Evolutionary conservation across 768 basidiomycete species (phyloP).

Genomic region (Cubamyces sp.): DNA sequence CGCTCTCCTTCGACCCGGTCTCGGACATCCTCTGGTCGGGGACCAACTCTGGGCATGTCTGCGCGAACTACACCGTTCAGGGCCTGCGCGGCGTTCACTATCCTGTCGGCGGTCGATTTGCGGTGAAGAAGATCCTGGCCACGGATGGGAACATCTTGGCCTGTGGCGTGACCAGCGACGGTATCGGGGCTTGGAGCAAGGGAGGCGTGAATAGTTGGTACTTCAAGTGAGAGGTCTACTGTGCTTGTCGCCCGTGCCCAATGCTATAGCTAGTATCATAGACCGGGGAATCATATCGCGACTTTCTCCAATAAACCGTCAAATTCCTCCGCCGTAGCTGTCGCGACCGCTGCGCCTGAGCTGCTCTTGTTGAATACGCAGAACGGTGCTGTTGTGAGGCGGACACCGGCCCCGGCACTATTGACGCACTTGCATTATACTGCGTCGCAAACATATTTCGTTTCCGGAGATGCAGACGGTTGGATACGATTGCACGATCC

Average conservation of each 20-base stretch:
- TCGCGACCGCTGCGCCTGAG: slow-evolving; percentile 61
- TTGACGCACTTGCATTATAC: slow-evolving; percentile 67
- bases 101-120: slow-evolving; percentile 66
- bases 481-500: slow-evolving; percentile 73
- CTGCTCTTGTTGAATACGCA: slow-evolving; percentile 73
- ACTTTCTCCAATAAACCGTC: slow-evolving; percentile 50
- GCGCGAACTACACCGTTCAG: slow-evolving; percentile 65
- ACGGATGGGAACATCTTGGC: slow-evolving; percentile 83
- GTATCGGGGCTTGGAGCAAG: slow-evolving; percentile 81
- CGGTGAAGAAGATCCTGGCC: slow-evolving; percentile 74
- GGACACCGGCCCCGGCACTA: slow-evolving; percentile 57
- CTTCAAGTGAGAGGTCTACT: slow-evolving; percentile 54
- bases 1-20: slow-evolving; percentile 87
- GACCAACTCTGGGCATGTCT: slow-evolving; percentile 67
- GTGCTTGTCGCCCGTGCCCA: slow-evolving; percentile 28
- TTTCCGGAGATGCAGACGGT: slow-evolving; percentile 77
- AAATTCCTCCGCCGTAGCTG: slow-evolving; percentile 60
- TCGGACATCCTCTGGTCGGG: slow-evolving; percentile 92
- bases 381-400: slow-evolving; percentile 67
- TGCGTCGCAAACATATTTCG: slow-evolving; percentile 54
- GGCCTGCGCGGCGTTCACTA: slow-evolving; percentile 74
- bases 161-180: slow-evolving; percentile 57
- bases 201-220: slow-evolving; percentile 88
- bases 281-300: slow-evolving; percentile 40
- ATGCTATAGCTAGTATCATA: slow-evolving; percentile 25